Base-by-base conservation (phyloP, 352 stramenopile species). In the Globisporangium megalacanthum region DNA sequence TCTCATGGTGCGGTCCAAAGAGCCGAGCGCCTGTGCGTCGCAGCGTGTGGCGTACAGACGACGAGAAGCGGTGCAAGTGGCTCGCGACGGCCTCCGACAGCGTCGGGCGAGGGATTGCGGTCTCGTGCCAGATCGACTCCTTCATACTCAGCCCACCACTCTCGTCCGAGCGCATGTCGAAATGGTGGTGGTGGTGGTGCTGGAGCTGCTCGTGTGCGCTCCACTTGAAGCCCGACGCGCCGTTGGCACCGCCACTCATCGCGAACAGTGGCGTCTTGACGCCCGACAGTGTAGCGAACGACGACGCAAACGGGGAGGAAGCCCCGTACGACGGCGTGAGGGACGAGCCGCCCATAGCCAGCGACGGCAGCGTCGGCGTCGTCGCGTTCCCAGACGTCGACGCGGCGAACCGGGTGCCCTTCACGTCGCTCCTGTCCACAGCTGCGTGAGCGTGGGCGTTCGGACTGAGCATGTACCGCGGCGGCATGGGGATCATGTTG, bases 51-150 rank as follows among this genome's bases (percentile, higher is more conserved):
- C 68, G 68, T 8, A 86, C 15, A 9, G 70, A 75, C 0, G 62
- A 57, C 25, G 76, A 86, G 29, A 77, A 58, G 10, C 62, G 69
- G 29, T 82, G 66, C 14, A 83, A 61, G 8, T 71, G 66, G 22
- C 50, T 76, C 4, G 66, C 60, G 2, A 79, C 39, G 31, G 55
- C 49, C 31, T 55, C 46, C 0, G 57, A 63, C 14, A 65, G 54
- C 11, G 61, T 67, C 13, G 44, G 56, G 3, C 56, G 52, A 17
- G 37, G 58, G 29, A 58, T 46, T 22, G 55, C 58, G 0, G 59
- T 57, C 7, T 58, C 48, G 41, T 70, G 65, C 56, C 66, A 77
- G 11, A 77, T 57, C 13, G 65, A 77, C 45, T 70, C 65, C 35
- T 77, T 77, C 35, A 72, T 67, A 17, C 61, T 56, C 19, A 68